Evolutionary conservation across 345 rosid species (phyloP), one percentile per base, ranked within the genome.

Genomic region (Hevea brasiliensis): DNA sequence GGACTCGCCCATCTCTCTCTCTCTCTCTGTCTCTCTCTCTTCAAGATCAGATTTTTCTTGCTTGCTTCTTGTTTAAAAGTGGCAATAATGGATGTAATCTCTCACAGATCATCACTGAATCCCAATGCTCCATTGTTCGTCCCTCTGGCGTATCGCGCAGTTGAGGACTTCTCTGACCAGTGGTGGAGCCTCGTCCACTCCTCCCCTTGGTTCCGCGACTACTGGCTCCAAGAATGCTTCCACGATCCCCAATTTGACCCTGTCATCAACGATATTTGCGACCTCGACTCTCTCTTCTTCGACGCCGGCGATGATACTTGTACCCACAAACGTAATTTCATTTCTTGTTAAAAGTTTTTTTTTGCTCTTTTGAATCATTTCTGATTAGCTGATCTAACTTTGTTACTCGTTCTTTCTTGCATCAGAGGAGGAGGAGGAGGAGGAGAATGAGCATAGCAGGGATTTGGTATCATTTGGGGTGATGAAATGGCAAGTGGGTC

Each of bases 161-260:
- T 89, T 73, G 91, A 87, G 82, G 91, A 89, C 58, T 89, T 85
- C 81, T 89, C 93, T 60, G 91, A 89, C 8, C 82, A 89, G 75
- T 89, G 93, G 93, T 89, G 91, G 93, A 74, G 79, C 55, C 85
- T 89, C 13, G 79, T 89, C 65, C 89, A 86, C 7, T 80, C 88
- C 7, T 84, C 89, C 14, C 85, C 93, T 11, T 84, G 85, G 83
- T 89, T 89, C 79, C 89, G 86, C 35, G 89, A 86, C 74, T 89
- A 89, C 82, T 87, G 93, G 93, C 87, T 89, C 70, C 79, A 66
- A 58, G 93, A 89, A 66, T 69, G 93, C 35, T 89, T 70, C 83
- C 59, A 68, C n/a, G 90, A 89, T 69, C 85, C 85, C 55, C 79
- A 84, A 32, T 21, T 50, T 8, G 86, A 79, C 48, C 54, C 72